Percentiles rank a stretch among this genome's conserved stretches.
These are phyloP conservation scores for Penicillium sp. DNA, from an alignment of 2,329 filamentous ascomycete genomes.

Conservation along the genomic window DNA sequence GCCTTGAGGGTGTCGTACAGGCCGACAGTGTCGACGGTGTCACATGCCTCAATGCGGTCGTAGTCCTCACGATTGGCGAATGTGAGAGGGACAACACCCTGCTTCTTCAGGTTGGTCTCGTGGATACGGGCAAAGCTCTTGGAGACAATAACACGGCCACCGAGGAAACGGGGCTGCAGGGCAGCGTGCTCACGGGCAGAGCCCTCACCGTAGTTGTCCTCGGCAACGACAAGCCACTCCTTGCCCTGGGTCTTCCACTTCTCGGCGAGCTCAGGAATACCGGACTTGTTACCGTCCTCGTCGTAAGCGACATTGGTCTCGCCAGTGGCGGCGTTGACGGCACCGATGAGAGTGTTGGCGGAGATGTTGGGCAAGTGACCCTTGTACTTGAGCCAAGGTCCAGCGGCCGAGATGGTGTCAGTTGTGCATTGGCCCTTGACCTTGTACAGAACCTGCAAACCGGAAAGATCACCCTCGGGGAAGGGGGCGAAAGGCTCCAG, in stretches of 20 bases:
- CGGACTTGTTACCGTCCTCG: constrained; percentile 66
- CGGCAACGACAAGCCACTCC: constrained; percentile 91
- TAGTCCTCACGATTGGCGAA: constrained; percentile 75
- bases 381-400: constrained; percentile 98
- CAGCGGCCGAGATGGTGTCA: constrained; percentile 92
- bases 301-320: constrained; percentile 95
- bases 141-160: constrained; percentile 72
- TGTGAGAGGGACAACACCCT: constrained; percentile 91
- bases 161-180: constrained; percentile 86
- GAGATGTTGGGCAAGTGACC: constrained; percentile 97
- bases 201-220: constrained; percentile 96
- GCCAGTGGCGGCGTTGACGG: constrained; percentile 85
- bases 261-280: constrained; percentile 64
- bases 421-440: constrained; percentile 98
- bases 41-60: constrained; percentile 70
- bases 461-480: constrained; percentile 71
- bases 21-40: constrained; percentile 79
- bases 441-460: constrained; percentile 88
- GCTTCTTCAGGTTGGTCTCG: constrained; percentile 96
- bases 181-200: constrained; percentile 88
- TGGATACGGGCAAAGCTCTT: constrained; percentile 92
- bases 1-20: constrained; percentile 77
- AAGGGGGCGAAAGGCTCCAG: constrained; percentile 89
- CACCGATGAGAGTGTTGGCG: constrained; percentile 95
- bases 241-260: constrained; percentile 75